A percentile compares a stretch with the other conserved stretches of the same genome.
phyloP scores from a whole-genome alignment of 2,329 filamentous ascomycete species.

The Colletotrichum sp. region DNA sequence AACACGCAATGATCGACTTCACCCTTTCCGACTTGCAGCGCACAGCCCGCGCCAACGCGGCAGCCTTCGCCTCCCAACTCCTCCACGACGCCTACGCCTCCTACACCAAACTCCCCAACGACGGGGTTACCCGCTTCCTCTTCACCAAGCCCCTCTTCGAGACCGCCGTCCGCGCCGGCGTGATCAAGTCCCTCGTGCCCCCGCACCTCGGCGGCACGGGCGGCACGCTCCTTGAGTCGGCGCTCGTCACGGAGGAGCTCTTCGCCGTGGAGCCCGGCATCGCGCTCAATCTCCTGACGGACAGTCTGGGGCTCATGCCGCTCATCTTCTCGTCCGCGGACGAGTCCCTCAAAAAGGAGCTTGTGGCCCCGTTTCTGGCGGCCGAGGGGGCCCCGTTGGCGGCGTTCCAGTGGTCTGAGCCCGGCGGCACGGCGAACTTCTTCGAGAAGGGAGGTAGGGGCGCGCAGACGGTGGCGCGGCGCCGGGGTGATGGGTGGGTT shows the following conservation, averaged over 20 bases:
- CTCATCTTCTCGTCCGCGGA: conserved; percentile 49
- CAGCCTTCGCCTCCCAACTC: background rate
- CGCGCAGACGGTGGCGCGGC: conserved; percentile 51
- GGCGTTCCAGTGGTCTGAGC: conserved; percentile 57
- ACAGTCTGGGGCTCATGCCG: conserved; percentile 56
- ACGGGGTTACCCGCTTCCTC: background rate
- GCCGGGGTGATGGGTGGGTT: conserved; percentile 51
- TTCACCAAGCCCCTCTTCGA: background rate
- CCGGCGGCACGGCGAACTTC: conserved; percentile 56
- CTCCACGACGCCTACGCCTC: background rate
- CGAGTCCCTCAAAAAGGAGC: conserved; percentile 38
- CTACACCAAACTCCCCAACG: background rate
- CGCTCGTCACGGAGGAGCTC: conserved; percentile 57
- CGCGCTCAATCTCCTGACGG: conserved; percentile 55
- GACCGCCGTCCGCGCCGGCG: background rate
- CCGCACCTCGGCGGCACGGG: conserved; percentile 49
- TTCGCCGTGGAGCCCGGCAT: conserved; percentile 55
- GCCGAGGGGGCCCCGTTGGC: conserved; percentile 52
- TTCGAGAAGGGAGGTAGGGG: conserved; percentile 53
- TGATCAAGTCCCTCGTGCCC: conserved; percentile 52
- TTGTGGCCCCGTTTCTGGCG: conserved; percentile 52
- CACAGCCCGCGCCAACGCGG: background rate
- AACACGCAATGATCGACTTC: background rate
- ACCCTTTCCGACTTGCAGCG: background rate
- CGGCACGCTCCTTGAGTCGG: conserved; percentile 49